phyloP scores from a whole-genome alignment of 208 protist genomes.

The Trypanosoma theileri region DNA sequence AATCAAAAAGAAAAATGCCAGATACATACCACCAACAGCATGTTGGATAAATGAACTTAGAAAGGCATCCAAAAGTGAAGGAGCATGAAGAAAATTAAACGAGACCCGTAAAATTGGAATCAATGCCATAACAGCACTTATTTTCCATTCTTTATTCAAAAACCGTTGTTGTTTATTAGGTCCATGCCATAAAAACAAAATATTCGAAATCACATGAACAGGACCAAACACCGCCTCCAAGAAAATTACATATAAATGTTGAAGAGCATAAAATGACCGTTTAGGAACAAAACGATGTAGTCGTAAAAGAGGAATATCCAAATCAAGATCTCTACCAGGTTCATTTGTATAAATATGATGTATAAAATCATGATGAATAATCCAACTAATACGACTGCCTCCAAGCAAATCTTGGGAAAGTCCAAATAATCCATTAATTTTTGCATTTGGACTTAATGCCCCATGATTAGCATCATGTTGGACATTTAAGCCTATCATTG shows the following conservation, averaged over 20 bases:
- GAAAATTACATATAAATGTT: slow-evolving; percentile 75
- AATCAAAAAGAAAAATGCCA: slow-evolving; percentile 82
- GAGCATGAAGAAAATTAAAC: slow-evolving; percentile 58
- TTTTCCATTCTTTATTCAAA: slow-evolving; percentile 54
- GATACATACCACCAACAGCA: slow-evolving; percentile 72
- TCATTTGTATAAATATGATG: slow-evolving; percentile 85
- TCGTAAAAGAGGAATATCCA: slow-evolving; percentile 72
- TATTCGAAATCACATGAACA: slow-evolving; percentile 66
- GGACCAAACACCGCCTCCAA: slow-evolving; percentile 73
- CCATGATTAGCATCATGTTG: slow-evolving; percentile 87
- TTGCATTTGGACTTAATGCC: slow-evolving; percentile 52
- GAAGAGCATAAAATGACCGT: slow-evolving; percentile 61
- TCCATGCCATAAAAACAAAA: slow-evolving; percentile 53
- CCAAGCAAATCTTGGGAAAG: slow-evolving; percentile 70
- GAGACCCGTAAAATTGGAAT: slow-evolving; percentile 60
- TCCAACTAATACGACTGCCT: slow-evolving; percentile 80
- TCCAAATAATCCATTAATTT: slow-evolving; percentile 61
- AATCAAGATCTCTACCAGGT: slow-evolving; percentile 56
- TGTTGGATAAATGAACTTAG: slow-evolving; percentile 59
- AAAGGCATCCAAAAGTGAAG: slow-evolving; percentile 40
- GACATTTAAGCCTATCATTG: slow-evolving; percentile 81
- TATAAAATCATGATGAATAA: slow-evolving; percentile 70
- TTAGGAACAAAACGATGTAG: slow-evolving; percentile 61
- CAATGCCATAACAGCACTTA: slow-evolving; percentile 51
- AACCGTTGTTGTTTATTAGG: slow-evolving; percentile 56